These are phyloP conservation scores for Erysimum cheiri DNA, from an alignment of 441 rosid genomes.

Conservation along the genomic window DNA sequence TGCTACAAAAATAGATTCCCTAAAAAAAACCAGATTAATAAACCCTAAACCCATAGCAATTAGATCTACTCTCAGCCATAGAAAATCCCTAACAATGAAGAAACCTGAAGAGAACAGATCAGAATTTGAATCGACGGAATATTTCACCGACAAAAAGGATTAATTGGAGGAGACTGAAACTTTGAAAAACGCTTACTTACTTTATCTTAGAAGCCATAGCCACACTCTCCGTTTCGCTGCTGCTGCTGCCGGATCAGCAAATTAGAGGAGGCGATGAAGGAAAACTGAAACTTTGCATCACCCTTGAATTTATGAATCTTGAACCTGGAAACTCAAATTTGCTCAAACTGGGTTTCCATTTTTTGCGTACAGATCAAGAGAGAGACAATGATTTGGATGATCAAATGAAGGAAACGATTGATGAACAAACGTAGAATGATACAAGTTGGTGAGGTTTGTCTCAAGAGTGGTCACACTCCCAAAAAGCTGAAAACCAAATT, in stretches of 20 bases:
- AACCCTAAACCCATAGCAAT: constrained; percentile 3
- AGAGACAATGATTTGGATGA: constrained; percentile 24
- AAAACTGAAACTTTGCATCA: neutral
- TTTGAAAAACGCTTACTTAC: constrained; percentile 31
- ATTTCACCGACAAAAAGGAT: neutral
- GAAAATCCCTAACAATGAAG: too few species aligned
- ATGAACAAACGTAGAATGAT: constrained; percentile 39
- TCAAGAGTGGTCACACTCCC: constrained; percentile 38
- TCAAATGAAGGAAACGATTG: constrained; percentile 30
- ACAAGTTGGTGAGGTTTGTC: constrained; percentile 39
- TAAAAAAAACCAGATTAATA: neutral
- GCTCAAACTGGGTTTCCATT: constrained; percentile 2
- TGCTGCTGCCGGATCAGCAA: constrained; percentile 6
- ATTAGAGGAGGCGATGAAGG: neutral
- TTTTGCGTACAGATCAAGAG: constrained; percentile 21
- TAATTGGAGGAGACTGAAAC: constrained; percentile 2
- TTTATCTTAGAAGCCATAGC: constrained; percentile 45
- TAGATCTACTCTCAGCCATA: too few species aligned
- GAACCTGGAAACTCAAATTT: neutral
- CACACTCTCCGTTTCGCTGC: constrained; percentile 10
- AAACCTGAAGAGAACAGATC: too few species aligned
- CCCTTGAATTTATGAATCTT: neutral
- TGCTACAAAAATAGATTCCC: too few species aligned
- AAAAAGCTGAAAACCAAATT: constrained; percentile 2
- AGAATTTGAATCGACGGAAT: constrained; percentile 32